Evolutionary conservation across 2,329 filamentous ascomycete genomes (phyloP), one percentile per base, ranked within the genome.

Genomic region (Aspergillus clavatus): DNA sequence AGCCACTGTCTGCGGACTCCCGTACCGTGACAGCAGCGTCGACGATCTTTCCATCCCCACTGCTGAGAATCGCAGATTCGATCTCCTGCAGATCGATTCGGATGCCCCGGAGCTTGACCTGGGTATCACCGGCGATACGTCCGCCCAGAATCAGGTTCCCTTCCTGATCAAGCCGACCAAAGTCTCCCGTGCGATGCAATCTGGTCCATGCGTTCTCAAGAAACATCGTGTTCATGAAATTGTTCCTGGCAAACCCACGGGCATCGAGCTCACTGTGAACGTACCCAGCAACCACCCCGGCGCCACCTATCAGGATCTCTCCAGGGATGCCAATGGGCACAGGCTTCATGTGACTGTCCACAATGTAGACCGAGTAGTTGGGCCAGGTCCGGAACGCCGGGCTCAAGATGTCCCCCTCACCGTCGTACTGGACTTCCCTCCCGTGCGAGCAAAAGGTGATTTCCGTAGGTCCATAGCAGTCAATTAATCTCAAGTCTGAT

Each of bases 21-120:
- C 40, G 22, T 14, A 46, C 33, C 5, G 27, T n/a, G 11, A 40
- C 40, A 7, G 26, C 26, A 22, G 28, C 39, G 21, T 47, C 18
- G 19, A 19, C 24, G 8, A 47, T 11, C 7, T 53, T 29, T 5
- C 60, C 56, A 1, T 52, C 35, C 2, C 61, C 47, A 12, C 48
- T 47, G 2, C 48, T 10, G 1, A 68, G 8, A 26, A 72, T 59
- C 11, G 43, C 50, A 11, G 42, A 46, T 28, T 66, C 67, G 18
- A 78, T 60, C 2, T 79, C 77, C 1, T 55, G 48, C 1, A 79
- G 57, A 10, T 80, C 75, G 16, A 78, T 66, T 0, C 62, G 56
- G 16, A 66, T 47, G 6, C 60, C 62, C 16, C 48, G 47, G 2
- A 64, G 33, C 44, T 62, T 63, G 24, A 64, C 37, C 38, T 58